Conservation (phyloP, 768 basidiomycete genomes). For the Holtermannia corniformis region DNA sequence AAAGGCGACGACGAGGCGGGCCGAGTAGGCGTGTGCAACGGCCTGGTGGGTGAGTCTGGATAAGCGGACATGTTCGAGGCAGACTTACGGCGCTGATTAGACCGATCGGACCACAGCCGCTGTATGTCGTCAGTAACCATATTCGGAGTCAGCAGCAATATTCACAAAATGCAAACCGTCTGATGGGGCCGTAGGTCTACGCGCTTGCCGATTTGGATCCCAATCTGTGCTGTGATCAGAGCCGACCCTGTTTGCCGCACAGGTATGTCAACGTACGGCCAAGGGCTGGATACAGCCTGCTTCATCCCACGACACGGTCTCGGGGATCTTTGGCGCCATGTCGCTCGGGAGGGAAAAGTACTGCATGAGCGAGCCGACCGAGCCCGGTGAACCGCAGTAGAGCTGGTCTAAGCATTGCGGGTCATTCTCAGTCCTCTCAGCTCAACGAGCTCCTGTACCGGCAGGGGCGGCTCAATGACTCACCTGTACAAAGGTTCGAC, state of each 20-base stretch:
- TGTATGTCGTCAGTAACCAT: conserved; percentile 2
- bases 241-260: background rate
- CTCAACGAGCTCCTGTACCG: background rate
- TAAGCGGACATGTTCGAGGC: too few species aligned
- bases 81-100: conserved; percentile 21
- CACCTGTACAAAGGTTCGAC: conserved; percentile 29
- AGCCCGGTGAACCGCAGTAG: conserved; percentile 35
- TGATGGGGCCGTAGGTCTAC: conserved; percentile 27
- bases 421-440: too few species aligned
- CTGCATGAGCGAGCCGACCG: conserved; percentile 29
- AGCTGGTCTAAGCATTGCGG: conserved; percentile 27
- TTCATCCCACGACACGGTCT: conserved; percentile 28
- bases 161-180: conserved; percentile 33
- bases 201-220: conserved; percentile 33
- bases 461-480: background rate
- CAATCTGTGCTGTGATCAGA: conserved; percentile 14
- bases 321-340: conserved; percentile 35
- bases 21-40: conserved; percentile 36
- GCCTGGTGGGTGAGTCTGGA: conserved; percentile 5
- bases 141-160: background rate
- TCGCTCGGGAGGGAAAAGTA: conserved; percentile 32
- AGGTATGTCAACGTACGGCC: conserved; percentile 15
- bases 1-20: conserved; percentile 29
- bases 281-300: conserved; percentile 35
- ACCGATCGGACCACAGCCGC: conserved; percentile 35